Base-by-base conservation (phyloP, 257 asterid species). In the Plectranthus barbatus region DNA sequence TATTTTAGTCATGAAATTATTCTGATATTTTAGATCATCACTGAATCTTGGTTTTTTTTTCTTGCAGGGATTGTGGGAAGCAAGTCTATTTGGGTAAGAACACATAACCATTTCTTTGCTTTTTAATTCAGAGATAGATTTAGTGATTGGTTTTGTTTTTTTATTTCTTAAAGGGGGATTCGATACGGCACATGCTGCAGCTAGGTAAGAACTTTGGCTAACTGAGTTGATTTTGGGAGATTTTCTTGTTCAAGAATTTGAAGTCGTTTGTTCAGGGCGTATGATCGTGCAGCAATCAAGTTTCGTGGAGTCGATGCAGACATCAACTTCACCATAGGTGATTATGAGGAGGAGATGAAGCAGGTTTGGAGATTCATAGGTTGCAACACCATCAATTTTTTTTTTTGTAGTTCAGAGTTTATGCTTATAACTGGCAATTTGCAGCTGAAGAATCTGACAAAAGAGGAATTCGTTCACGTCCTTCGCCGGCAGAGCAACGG, bases 141-240 rank as follows among this genome's bases (percentile, higher is more conserved):
- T 36, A 55, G 37, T 64, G 42, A 24, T 41, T 56, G 9, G 33
- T 41, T 36, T 26, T 2, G 5, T 5, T 50, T 36, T 14, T 20
- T 45, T 58, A 50, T 21, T 14, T 56, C 44, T 52, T 72, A 69
- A 81, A 91, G 98, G 96, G 49, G 98, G 96, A 65, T 91, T 91
- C 61, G 98, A 91, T 75, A 88, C 97, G n/a, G 96, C 97, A 73
- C 93, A 85, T 76, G 78, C 87, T 62, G 97, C 97, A 19, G 97
- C 97, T 77, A 77, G 94, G 98, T 88, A 68, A 67, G 65, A 53
- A 47, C 13, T 34, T 72, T 15, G 34, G 15, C 42, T 67, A 21
- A 45, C 36, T 13, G 3, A n/a, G n/a, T 17, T 23, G 47, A 18
- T 69, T 66, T 49, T 19, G 62, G 57, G 26, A 7, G 15, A n/a